Conservation (phyloP, 192 early-diverging fungal genomes). For the Backusella morwellensis region DNA sequence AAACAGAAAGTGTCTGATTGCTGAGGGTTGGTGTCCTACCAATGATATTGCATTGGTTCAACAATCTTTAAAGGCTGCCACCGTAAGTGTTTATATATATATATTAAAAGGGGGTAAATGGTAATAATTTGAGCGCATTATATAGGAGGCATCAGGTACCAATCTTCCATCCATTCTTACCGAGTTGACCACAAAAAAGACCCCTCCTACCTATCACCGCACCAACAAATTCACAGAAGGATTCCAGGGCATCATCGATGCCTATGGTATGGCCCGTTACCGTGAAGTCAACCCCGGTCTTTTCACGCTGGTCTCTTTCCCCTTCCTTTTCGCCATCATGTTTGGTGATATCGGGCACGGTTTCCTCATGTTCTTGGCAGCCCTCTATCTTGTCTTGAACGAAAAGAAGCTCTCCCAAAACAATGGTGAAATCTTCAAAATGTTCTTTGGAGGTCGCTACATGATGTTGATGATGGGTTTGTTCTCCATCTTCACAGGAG, state of each 20-base stretch:
- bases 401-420: conserved; percentile 76
- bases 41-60: conserved; percentile 81
- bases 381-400: conserved; percentile 70
- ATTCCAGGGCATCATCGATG: conserved; percentile 97
- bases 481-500: conserved; percentile 96
- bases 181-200: conserved; percentile 80
- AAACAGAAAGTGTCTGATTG: conserved; percentile 91
- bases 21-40: conserved; percentile 98
- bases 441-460: conserved; percentile 95
- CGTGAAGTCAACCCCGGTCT: conserved; percentile 98
- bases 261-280: conserved; percentile 95
- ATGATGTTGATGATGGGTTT: conserved; percentile 97
- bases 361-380: conserved; percentile 76
- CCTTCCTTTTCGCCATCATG: conserved; percentile 99
- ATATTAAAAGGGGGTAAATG: not conserved
- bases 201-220: conserved; percentile 92
- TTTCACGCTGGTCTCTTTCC: conserved; percentile 96
- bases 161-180: conserved; percentile 86
- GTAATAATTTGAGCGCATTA: not conserved
- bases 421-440: conserved; percentile 81
- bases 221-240: conserved; percentile 96
- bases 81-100: conserved; percentile 22
- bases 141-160: conserved; percentile 59
- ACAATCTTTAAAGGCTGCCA: conserved; percentile 79
- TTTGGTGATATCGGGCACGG: conserved; percentile 99